Percentiles rank a stretch among this genome's conserved stretches.
phyloP scores from a whole-genome alignment of 768 basidiomycete species.

The Cubamyces sp. region DNA sequence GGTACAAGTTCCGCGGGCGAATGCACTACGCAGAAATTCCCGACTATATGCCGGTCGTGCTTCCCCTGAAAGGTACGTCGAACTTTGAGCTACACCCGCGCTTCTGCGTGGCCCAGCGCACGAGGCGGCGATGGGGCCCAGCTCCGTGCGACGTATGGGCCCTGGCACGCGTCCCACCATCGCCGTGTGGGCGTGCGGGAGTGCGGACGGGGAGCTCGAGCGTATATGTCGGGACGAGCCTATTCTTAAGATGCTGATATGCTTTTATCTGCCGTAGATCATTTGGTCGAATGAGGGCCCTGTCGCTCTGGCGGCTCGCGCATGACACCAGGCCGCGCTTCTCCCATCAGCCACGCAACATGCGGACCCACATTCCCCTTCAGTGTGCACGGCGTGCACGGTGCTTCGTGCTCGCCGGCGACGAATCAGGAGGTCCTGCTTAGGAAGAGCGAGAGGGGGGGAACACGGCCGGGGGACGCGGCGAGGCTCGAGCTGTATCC shows the following conservation, averaged over 20 bases:
- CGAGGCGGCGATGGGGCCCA: constrained; percentile 1
- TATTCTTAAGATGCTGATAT: constrained; percentile 23
- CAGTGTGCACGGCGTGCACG: not conserved
- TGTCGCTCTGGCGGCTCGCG: constrained; percentile 16
- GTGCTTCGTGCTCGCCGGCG: constrained; percentile 12
- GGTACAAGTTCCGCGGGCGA: constrained; percentile 76
- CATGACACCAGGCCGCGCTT: constrained; percentile 16
- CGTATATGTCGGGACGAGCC: constrained; percentile 12
- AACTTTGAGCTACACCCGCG: not conserved
- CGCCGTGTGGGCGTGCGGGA: too few relatives aligned
- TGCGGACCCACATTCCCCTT: constrained; percentile 19
- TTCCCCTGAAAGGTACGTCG: constrained; percentile 73
- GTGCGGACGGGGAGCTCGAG: not conserved
- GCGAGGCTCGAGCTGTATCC: constrained; percentile 10
- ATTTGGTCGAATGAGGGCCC: constrained; percentile 25
- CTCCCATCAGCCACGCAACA: constrained; percentile 19
- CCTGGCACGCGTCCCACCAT: not conserved
- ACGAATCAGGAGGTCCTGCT: not conserved
- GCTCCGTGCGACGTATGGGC: not conserved
- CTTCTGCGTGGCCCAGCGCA: constrained; percentile 9
- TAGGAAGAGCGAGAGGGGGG: too few relatives aligned
- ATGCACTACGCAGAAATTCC: constrained; percentile 79
- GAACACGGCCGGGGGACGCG: too few relatives aligned
- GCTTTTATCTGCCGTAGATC: constrained; percentile 22
- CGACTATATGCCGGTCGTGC: constrained; percentile 68